phyloP scores from a whole-genome alignment of 169 alveolate genomes.

The Prorocentrum cordatum region DNA sequence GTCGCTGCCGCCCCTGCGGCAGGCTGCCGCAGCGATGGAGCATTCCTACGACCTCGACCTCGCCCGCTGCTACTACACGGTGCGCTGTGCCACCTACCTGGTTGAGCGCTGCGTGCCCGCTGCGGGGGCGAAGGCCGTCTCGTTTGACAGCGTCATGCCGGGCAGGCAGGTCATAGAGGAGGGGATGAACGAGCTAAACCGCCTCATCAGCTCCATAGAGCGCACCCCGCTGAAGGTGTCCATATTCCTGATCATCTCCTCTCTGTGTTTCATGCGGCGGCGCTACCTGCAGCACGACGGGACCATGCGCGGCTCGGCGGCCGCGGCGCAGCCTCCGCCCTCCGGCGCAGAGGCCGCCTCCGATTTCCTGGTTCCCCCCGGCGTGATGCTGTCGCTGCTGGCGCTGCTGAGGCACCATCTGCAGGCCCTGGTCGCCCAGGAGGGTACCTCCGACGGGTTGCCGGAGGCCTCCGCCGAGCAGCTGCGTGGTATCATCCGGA shows the following conservation, averaged over 20 bases:
- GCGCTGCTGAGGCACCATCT: conserved; percentile 46
- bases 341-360: too few species aligned
- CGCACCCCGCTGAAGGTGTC: conserved; percentile 34
- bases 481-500: too few species aligned
- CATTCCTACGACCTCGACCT: conserved; percentile 54
- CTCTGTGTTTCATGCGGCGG: conserved; percentile 19
- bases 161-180: conserved; percentile 19
- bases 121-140: too few species aligned
- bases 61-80: conserved; percentile 63
- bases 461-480: too few species aligned
- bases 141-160: too few species aligned
- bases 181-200: conserved; percentile 40
- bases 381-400: conserved; percentile 27
- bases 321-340: too few species aligned
- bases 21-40: conserved; percentile 42
- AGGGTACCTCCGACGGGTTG: too few species aligned
- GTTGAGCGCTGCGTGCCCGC: conserved; percentile 43
- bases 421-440: conserved; percentile 5
- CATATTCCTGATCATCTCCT: conserved; percentile 31
- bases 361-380: conserved; percentile 18
- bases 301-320: too few species aligned
- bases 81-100: conserved; percentile 51
- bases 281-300: too few species aligned
- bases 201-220: conserved; percentile 32
- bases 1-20: conserved; percentile 14